Evolutionary conservation across 352 stramenopile genomes (phyloP).

Genomic region (Globisporangium heterothallicum): DNA sequence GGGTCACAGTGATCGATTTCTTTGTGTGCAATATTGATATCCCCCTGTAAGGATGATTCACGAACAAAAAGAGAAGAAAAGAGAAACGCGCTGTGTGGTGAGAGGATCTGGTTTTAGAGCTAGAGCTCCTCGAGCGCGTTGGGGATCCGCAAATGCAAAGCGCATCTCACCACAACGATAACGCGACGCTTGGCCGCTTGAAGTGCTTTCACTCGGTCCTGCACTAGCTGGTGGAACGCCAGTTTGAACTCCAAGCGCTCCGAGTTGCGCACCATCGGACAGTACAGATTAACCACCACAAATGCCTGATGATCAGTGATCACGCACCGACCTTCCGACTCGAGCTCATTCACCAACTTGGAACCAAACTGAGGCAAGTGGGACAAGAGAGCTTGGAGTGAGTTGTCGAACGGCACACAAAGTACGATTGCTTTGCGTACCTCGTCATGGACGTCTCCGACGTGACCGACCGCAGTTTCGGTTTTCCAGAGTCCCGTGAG

Average conservation of each 20-base stretch:
- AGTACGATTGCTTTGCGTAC: constrained; percentile 21
- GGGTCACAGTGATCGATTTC: constrained; percentile 77
- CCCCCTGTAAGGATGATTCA: constrained; percentile 34
- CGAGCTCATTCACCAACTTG: constrained; percentile 52
- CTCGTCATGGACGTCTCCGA: constrained; percentile 41
- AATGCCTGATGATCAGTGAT: constrained; percentile 87
- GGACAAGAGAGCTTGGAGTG: not conserved
- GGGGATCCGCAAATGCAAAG: not conserved
- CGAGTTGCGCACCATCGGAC: constrained; percentile 54
- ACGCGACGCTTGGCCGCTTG: constrained; percentile 47
- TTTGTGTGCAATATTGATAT: constrained; percentile 81
- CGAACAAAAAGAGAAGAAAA: not conserved
- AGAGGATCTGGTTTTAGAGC: no score
- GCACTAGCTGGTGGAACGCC: constrained; percentile 68
- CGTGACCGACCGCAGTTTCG: constrained; percentile 49
- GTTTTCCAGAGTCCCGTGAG: constrained; percentile 57
- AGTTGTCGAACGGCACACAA: no score
- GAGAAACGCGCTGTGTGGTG: not conserved
- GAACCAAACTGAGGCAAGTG: constrained; percentile 35
- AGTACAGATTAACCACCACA: constrained; percentile 89
- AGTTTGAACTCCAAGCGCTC: constrained; percentile 86
- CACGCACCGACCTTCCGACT: constrained; percentile 78
- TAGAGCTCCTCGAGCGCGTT: no score
- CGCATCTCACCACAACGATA: constrained; percentile 53
- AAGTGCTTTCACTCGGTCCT: constrained; percentile 51